Evolutionary conservation across 148 eudicot genomes (phyloP).

Genomic region (Fallopia convolvulus): DNA sequence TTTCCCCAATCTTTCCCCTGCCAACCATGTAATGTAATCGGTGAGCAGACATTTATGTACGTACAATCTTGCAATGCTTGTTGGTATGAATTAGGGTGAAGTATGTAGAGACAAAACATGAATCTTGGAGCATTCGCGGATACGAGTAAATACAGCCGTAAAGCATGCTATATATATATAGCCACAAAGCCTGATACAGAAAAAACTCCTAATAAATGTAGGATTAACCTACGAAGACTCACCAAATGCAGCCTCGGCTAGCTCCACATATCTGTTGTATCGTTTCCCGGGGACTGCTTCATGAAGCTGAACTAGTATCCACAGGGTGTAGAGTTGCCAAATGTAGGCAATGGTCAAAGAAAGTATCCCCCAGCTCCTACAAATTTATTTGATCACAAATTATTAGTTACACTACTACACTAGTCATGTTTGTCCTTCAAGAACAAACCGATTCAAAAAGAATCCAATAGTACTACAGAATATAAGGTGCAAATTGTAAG

Average conservation of each 20-base stretch:
- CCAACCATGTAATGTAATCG: constrained; percentile 1
- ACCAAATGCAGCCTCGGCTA: constrained; percentile 98
- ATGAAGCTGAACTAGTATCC: constrained; percentile 95
- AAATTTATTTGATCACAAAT: background rate
- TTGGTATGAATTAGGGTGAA: too few relatives aligned
- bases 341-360: constrained; percentile 77
- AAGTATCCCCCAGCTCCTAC: constrained; percentile 98
- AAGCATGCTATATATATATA: too few relatives aligned
- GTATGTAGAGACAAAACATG: too few relatives aligned
- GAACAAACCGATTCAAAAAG: too few relatives aligned
- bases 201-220: too few relatives aligned
- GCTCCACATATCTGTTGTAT: constrained; percentile 93
- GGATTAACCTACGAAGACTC: constrained; percentile 6
- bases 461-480: background rate
- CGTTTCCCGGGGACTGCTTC: constrained; percentile 98
- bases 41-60: background rate
- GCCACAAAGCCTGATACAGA: too few relatives aligned
- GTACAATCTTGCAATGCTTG: too few relatives aligned
- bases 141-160: too few relatives aligned
- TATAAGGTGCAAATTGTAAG: background rate
- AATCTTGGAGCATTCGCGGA: too few relatives aligned
- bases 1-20: constrained; percentile 80
- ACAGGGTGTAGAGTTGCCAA: constrained; percentile 94
- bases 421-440: background rate
- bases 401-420: too few relatives aligned